phyloP scores from a whole-genome alignment of 768 basidiomycete species.

The Mycena albidolilacea region DNA sequence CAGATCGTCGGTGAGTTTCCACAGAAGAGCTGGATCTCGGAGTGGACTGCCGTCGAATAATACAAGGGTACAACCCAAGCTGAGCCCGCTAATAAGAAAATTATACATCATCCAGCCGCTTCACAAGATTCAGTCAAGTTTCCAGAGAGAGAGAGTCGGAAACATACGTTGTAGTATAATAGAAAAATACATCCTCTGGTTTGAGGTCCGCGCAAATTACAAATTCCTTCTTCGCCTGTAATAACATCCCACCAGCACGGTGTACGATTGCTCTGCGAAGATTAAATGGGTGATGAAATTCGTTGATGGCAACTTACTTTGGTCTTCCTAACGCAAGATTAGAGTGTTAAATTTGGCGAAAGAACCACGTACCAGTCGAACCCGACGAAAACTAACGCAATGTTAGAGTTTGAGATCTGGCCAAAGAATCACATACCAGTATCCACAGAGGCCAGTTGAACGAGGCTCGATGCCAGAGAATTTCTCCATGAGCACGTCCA shows the following conservation, averaged over 20 bases:
- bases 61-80: constrained; percentile 78
- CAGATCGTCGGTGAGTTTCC: constrained; percentile 77
- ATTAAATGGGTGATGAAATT: constrained; percentile 20
- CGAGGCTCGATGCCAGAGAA: constrained; percentile 70
- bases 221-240: constrained; percentile 82
- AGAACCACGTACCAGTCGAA: constrained; percentile 71
- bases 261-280: constrained; percentile 80
- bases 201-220: constrained; percentile 76
- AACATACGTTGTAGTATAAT: constrained; percentile 85
- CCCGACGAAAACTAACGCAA: constrained; percentile 77
- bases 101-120: constrained; percentile 97
- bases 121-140: constrained; percentile 32
- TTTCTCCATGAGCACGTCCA: constrained; percentile 71
- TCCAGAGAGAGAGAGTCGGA: constrained; percentile 17
- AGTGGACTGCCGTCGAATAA: constrained; percentile 88
- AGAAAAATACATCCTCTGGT: constrained; percentile 82
- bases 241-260: constrained; percentile 83
- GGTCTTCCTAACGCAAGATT: constrained; percentile 54
- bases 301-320: constrained; percentile 60
- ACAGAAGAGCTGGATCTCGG: constrained; percentile 74
- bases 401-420: neutral
- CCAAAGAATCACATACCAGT: constrained; percentile 56
- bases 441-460: constrained; percentile 92
- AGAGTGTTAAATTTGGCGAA: neutral
- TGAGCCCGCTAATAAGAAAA: constrained; percentile 78